phyloP scores from a whole-genome alignment of 768 basidiomycete genomes.

The Nevesoporus exiguus region DNA sequence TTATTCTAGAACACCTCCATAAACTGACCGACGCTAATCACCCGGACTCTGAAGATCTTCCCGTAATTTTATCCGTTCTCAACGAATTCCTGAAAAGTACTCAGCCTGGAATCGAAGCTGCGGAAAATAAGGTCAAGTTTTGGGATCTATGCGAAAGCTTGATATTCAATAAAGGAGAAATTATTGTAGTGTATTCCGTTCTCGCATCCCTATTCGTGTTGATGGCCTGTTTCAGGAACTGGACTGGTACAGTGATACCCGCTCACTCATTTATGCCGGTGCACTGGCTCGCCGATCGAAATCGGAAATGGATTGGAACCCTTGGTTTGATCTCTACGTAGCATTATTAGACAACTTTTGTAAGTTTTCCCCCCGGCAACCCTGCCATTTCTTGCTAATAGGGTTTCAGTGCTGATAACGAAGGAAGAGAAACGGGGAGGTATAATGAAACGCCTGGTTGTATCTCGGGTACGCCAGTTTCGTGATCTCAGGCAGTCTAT shows the following conservation, averaged over 20 bases:
- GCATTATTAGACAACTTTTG: slow-evolving; percentile 76
- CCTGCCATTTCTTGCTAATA: slow-evolving; percentile 1
- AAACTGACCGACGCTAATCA: slow-evolving; percentile 72
- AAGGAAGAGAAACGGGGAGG: slow-evolving; percentile 58
- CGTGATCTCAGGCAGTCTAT: not conserved
- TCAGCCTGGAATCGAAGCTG: slow-evolving; percentile 88
- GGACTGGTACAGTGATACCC: slow-evolving; percentile 72
- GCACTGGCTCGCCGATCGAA: slow-evolving; percentile 57
- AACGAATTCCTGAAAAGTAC: slow-evolving; percentile 77
- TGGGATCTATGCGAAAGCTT: slow-evolving; percentile 78
- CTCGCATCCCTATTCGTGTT: not conserved
- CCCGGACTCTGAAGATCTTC: slow-evolving; percentile 74
- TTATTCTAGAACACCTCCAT: slow-evolving; percentile 67
- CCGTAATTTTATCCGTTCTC: slow-evolving; percentile 65
- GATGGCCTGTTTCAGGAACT: slow-evolving; percentile 55
- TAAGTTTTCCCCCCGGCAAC: slow-evolving; percentile 34
- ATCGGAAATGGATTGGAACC: slow-evolving; percentile 62
- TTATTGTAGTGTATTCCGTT: slow-evolving; percentile 55
- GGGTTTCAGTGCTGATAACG: slow-evolving; percentile 55
- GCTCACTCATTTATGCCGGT: slow-evolving; percentile 68
- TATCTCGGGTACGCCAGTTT: slow-evolving; percentile 55
- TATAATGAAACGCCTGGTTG: slow-evolving; percentile 47
- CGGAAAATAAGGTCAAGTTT: slow-evolving; percentile 86
- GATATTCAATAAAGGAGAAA: slow-evolving; percentile 71
- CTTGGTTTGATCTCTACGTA: slow-evolving; percentile 67